Conservation (phyloP, 345 rosid species). For the Melaleuca quinquenervia region DNA sequence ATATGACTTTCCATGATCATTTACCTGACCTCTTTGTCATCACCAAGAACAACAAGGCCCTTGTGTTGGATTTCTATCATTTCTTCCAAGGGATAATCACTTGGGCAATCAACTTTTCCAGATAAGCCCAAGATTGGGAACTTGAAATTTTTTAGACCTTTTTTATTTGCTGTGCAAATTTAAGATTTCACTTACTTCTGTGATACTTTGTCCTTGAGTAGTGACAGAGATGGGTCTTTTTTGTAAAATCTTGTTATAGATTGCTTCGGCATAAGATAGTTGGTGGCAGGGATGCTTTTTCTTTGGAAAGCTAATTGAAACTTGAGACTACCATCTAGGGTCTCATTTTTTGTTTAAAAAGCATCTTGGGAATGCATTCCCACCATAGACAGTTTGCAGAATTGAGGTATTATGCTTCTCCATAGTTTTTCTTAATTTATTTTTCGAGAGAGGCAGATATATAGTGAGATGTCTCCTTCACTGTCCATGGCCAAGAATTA, state of each 20-base stretch:
- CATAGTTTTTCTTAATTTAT: no score
- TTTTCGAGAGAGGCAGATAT: background rate
- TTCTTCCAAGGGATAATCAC: background rate
- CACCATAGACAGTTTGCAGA: background rate
- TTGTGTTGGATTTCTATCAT: background rate
- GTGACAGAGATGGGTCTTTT: background rate
- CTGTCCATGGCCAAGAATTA: background rate
- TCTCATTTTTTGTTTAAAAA: background rate
- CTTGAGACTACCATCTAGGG: background rate
- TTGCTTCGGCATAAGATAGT: background rate
- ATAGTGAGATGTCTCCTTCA: background rate
- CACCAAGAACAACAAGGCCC: background rate
- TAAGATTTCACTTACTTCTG: background rate
- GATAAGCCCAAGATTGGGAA: background rate
- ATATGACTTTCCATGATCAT: background rate
- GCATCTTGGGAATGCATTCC: background rate
- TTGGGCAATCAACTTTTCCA: background rate
- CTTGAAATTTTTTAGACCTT: background rate
- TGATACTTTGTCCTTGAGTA: background rate
- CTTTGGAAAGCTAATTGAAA: background rate
- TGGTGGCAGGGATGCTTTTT: background rate
- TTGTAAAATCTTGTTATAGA: background rate
- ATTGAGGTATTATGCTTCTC: background rate
- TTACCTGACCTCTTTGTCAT: background rate
- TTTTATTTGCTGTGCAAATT: background rate